A percentile compares a stretch with the other conserved stretches of the same genome.
Conservation (phyloP, 2,329 filamentous ascomycete genomes). For the Xylaria sp. region DNA sequence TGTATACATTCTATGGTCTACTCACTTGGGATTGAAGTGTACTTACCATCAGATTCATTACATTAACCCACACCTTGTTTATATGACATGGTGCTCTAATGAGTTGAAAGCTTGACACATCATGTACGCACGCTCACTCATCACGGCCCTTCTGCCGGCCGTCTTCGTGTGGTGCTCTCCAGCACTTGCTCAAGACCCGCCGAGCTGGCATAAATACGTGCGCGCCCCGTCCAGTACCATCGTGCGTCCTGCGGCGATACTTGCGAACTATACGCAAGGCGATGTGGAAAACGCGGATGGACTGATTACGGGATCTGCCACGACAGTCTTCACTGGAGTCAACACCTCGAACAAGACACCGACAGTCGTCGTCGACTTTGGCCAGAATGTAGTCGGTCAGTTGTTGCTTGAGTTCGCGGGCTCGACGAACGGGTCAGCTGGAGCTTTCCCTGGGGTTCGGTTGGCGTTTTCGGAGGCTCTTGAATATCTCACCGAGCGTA, state of each 20-base stretch:
- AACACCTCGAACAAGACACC: constrained; percentile 37
- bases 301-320: constrained; percentile 33
- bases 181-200: constrained; percentile 26
- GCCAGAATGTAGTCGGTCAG: constrained; percentile 53
- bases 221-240: constrained; percentile 43
- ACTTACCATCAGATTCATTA: too few species aligned
- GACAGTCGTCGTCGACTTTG: constrained; percentile 55
- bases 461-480: constrained; percentile 57
- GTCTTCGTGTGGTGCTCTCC: constrained; percentile 12
- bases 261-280: constrained; percentile 44
- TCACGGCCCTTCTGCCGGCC: constrained; percentile 7
- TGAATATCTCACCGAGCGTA: constrained; percentile 50
- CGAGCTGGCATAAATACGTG: constrained; percentile 48
- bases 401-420: constrained; percentile 51
- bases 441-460: constrained; percentile 48
- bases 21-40: too few species aligned
- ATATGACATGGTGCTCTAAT: neutral
- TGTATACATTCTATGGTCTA: neutral
- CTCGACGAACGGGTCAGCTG: constrained; percentile 34
- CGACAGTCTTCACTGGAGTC: constrained; percentile 43
- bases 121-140: constrained; percentile 8
- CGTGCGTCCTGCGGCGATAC: constrained; percentile 43
- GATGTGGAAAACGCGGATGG: constrained; percentile 47
- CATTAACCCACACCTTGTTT: neutral
- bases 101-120: neutral